These are phyloP conservation scores for Tagetes erecta DNA, from an alignment of 129 eudicot genomes.

Conservation along the genomic window DNA sequence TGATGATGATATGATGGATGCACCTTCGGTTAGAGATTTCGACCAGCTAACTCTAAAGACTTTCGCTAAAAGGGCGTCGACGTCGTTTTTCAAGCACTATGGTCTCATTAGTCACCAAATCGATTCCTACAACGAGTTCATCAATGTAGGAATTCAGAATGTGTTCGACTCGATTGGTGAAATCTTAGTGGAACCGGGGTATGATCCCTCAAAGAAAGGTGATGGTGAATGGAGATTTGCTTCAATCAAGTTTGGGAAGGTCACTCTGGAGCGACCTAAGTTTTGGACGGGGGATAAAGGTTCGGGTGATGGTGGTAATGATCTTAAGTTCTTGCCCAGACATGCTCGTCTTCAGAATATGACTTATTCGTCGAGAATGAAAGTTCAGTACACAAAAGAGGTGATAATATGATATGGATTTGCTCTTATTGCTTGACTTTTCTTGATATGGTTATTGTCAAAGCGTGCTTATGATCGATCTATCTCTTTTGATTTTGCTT, in stretches of 20 bases:
- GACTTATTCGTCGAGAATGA: slow-evolving; percentile 67
- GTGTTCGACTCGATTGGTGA: slow-evolving; percentile 74
- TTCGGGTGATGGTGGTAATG: slow-evolving; percentile 44
- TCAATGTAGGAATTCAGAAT: slow-evolving; percentile 60
- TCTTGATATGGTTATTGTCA: neutral
- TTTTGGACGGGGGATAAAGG: slow-evolving; percentile 60
- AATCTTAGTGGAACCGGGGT: slow-evolving; percentile 69
- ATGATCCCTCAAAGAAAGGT: slow-evolving; percentile 78
- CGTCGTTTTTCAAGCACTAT: slow-evolving; percentile 57
- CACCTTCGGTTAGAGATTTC: slow-evolving; percentile 40
- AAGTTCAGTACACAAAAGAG: slow-evolving; percentile 36
- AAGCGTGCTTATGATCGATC: neutral
- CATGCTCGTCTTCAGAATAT: slow-evolving; percentile 89
- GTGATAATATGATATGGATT: slow-evolving; percentile 7
- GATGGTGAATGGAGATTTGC: slow-evolving; percentile 76
- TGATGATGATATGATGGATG: slow-evolving; percentile 38
- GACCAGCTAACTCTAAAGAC: slow-evolving; percentile 39
- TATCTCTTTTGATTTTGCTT: neutral
- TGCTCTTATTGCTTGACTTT: neutral
- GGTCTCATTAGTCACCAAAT: slow-evolving; percentile 86
- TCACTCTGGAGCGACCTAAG: slow-evolving; percentile 66
- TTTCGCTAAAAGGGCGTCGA: slow-evolving; percentile 55
- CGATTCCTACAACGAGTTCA: slow-evolving; percentile 73
- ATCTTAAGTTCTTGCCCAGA: slow-evolving; percentile 56
- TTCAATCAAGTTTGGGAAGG: slow-evolving; percentile 65